Evolutionary conservation across 805 yeast species (phyloP), one percentile per base, ranked within the genome.

Genomic region (Ogataea polymorpha): DNA sequence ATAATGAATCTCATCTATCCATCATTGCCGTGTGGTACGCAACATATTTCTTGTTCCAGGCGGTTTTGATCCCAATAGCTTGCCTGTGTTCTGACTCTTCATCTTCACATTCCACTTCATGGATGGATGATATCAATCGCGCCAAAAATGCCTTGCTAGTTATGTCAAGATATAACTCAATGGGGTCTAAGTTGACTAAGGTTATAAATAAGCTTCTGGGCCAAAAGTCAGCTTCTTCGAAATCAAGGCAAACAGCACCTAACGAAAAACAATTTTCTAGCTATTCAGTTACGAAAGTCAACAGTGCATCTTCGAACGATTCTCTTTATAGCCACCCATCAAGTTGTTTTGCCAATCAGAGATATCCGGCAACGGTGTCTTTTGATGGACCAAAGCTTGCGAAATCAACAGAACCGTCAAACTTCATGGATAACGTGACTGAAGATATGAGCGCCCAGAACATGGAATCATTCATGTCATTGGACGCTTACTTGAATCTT

Each of bases 1-100:
- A 46, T 6, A 40, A 46, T 23, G 42, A 45, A 12, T 7, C 45
- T 15, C 44, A 48, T 28, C 37, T 70, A 14, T 67, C 76, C n/a
- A 70, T 73, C 18, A 63, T 78, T 23, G 67, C 77, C 11, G 71
- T 76, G 20, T 80, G 86, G 86, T 76, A 79, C 58, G 75, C 82
- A 4, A 74, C 79, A 0, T 80, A 77, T 53, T 81, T 77, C 56
- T 48, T 79, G 11, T 79, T 80, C 60, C 85, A 80, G 55, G 84
- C 86, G 2, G 72, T 75, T 4, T 59, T 80, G 41, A 75, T 80
- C 35, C 79, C 82, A 7, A 68, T 79, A 38, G 72, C 75, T 8
- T 75, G 79, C 49, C 55, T 73, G 13, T 71, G 77, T 44, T 68
- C 79, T 8, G 80, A 77, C 40, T 73, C 78, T 5, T 51, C 53